Evolutionary conservation across 78 protist species (phyloP).

Genomic region (Chrysochromulina parva): DNA sequence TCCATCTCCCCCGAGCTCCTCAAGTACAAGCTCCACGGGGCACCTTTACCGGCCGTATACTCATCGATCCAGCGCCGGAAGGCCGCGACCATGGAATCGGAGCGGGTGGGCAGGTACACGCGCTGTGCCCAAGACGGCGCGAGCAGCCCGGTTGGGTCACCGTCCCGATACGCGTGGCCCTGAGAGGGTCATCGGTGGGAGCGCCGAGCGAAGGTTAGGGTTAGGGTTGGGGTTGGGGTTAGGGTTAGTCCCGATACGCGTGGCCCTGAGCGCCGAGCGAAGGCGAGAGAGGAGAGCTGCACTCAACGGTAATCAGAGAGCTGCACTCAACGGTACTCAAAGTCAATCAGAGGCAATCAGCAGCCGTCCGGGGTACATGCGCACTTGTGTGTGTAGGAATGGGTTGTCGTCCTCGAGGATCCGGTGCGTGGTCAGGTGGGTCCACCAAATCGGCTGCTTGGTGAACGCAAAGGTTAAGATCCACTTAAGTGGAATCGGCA

Average conservation of each 20-base stretch:
- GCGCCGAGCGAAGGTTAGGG: no score
- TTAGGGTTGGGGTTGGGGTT: no score
- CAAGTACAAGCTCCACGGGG: background rate
- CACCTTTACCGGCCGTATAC: background rate
- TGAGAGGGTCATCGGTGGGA: no score
- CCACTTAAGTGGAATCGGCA: background rate
- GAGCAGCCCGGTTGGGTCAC: background rate
- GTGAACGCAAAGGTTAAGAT: background rate
- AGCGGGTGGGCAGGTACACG: background rate
- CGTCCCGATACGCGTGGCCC: no score
- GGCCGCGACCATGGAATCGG: background rate
- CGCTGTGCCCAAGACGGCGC: background rate
- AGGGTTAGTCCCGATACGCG: no score
- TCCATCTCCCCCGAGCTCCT: no score
- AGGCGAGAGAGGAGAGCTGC: no score
- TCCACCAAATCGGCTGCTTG: background rate
- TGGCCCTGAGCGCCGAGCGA: no score
- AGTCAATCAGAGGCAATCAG: no score
- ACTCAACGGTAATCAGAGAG: no score
- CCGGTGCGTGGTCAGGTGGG: background rate
- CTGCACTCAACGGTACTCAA: no score
- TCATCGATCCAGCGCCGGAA: slow-evolving; percentile 1
- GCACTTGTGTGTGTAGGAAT: slow-evolving; percentile 20
- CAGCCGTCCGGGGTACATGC: background rate
- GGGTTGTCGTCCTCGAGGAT: slow-evolving; percentile 27